Evolutionary conservation across 2,329 filamentous ascomycete genomes (phyloP).

Genomic region (Furcasterigmium sp.): DNA sequence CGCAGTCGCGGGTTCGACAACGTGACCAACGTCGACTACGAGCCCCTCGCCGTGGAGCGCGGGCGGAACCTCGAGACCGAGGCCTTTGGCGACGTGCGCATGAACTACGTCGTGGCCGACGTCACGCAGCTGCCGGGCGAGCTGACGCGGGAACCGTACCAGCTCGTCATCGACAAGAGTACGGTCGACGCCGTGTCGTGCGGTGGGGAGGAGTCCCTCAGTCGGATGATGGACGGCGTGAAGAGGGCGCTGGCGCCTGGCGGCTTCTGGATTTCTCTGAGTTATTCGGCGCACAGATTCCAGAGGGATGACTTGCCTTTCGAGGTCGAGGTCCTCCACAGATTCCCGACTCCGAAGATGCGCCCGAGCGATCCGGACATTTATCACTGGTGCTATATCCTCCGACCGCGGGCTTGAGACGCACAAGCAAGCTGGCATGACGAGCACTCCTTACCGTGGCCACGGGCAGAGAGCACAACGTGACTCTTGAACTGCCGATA

Average conservation of each 20-base stretch:
- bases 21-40: conserved; percentile 45
- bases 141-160: conserved; percentile 19
- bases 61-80: conserved; percentile 32
- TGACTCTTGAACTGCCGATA: no score
- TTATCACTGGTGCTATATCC: conserved; percentile 38
- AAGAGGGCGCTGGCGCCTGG: conserved; percentile 24
- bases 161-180: conserved; percentile 44
- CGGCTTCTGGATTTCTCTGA: conserved; percentile 42
- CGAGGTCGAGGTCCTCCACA: conserved; percentile 33
- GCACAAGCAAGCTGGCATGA: background rate
- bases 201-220: conserved; percentile 29
- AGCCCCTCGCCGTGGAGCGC: conserved; percentile 39
- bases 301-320: conserved; percentile 31
- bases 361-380: conserved; percentile 39
- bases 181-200: conserved; percentile 44
- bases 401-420: conserved; percentile 21
- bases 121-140: conserved; percentile 29
- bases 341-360: conserved; percentile 33
- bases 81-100: conserved; percentile 37
- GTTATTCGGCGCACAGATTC: conserved; percentile 38
- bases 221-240: conserved; percentile 32
- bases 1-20: conserved; percentile 33
- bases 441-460: no score
- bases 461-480: no score
- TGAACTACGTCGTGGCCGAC: conserved; percentile 38